Conservation (phyloP, 352 stramenopile genomes). For the Ochromonadaceae sp. region DNA sequence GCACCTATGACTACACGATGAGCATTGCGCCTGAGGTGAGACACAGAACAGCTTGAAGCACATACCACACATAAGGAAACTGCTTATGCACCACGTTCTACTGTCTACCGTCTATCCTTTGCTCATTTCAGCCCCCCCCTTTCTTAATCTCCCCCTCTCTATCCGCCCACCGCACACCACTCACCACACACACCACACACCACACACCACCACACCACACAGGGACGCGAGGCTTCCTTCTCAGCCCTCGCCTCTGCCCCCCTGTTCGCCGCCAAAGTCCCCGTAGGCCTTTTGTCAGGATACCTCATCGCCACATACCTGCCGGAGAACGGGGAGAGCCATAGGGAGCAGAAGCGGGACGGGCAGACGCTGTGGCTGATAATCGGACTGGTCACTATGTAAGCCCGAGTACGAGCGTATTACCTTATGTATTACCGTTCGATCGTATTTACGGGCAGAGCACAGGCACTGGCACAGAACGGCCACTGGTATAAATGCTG, state of each 20-base stretch:
- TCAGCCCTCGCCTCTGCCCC: constrained; percentile 42
- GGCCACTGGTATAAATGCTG: neutral
- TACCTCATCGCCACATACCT: constrained; percentile 37
- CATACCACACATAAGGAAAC: neutral
- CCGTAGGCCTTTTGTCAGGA: constrained; percentile 43
- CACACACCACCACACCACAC: constrained; percentile 14
- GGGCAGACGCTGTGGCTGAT: constrained; percentile 43
- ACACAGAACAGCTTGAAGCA: neutral
- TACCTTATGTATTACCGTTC: neutral
- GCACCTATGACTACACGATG: constrained; percentile 45
- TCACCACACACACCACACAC: neutral
- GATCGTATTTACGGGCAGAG: constrained; percentile 23
- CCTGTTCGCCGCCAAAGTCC: constrained; percentile 44
- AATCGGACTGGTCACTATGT: constrained; percentile 36
- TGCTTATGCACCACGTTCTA: neutral
- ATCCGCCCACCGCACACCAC: neutral
- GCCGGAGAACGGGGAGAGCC: constrained; percentile 21
- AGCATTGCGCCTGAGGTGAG: constrained; percentile 26
- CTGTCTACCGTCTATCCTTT: neutral
- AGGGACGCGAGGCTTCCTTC: constrained; percentile 43
- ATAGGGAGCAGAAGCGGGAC: constrained; percentile 15
- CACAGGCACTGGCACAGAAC: neutral
- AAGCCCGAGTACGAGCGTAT: constrained; percentile 19
- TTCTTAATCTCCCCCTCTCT: neutral
- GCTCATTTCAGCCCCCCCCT: too few species aligned